Percentiles rank a stretch among this genome's conserved stretches.
Conservation (phyloP, 2,329 filamentous ascomycete species). For the Fusarium sulawesiense region DNA sequence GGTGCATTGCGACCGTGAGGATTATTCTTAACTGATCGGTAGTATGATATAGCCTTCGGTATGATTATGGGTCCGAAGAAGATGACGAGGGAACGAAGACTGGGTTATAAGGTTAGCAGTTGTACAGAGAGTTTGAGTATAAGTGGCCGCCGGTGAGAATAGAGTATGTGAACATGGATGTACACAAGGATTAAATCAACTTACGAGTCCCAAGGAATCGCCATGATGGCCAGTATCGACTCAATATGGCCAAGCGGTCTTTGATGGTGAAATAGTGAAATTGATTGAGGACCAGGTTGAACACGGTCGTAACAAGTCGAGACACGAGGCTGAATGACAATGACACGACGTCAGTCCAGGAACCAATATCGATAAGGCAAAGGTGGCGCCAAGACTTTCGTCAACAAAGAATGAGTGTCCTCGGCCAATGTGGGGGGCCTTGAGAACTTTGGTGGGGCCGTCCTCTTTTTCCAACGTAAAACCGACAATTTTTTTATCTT, state of each 20-base stretch:
- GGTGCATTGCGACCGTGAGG: slow-evolving; percentile 58
- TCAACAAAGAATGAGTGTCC: slow-evolving; percentile 4
- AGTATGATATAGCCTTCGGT: slow-evolving; percentile 72
- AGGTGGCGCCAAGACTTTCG: slow-evolving; percentile 24
- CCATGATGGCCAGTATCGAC: slow-evolving; percentile 39
- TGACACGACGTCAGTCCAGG: slow-evolving; percentile 40
- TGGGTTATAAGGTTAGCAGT: slow-evolving; percentile 43
- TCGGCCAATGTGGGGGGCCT: slow-evolving; percentile 25
- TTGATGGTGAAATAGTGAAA: not conserved
- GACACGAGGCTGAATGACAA: slow-evolving; percentile 37
- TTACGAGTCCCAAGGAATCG: slow-evolving; percentile 48
- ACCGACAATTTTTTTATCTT: slow-evolving; percentile 29
- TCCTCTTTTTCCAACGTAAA: slow-evolving; percentile 24
- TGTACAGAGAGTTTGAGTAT: slow-evolving; percentile 12
- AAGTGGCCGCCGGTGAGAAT: not conserved
- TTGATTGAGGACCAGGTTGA: slow-evolving; percentile 22
- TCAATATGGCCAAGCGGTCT: not conserved
- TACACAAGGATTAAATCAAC: slow-evolving; percentile 2
- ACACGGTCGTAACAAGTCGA: slow-evolving; percentile 33
- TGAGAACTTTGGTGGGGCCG: slow-evolving; percentile 31
- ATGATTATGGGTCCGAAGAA: slow-evolving; percentile 79
- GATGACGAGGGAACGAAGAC: slow-evolving; percentile 66
- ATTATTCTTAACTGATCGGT: slow-evolving; percentile 65
- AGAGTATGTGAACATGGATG: not conserved
- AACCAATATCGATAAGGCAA: slow-evolving; percentile 28